These are phyloP conservation scores for Neurospora discreta DNA, from an alignment of 495 filamentous ascomycete species.

Conservation along the genomic window DNA sequence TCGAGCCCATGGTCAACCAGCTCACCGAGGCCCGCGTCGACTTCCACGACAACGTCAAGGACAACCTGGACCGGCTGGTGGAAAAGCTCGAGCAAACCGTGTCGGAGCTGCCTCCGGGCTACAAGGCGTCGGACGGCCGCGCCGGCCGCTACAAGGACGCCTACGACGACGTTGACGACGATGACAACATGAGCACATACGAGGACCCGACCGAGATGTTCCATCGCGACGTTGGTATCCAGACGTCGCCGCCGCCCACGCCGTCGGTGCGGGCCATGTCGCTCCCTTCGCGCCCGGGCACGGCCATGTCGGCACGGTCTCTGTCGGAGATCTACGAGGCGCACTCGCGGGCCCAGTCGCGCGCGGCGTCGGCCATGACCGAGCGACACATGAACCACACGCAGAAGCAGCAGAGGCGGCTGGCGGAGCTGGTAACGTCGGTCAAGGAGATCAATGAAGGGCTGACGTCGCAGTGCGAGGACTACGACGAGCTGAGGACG, in stretches of 20 bases:
- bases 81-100: slow-evolving; percentile 59
- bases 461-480: slow-evolving; percentile 27
- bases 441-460: slow-evolving; percentile 42
- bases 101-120: slow-evolving; percentile 39
- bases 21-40: slow-evolving; percentile 72
- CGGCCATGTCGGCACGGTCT: slow-evolving; percentile 12
- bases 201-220: slow-evolving; percentile 74
- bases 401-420: slow-evolving; percentile 16
- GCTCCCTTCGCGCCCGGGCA: background rate
- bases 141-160: background rate
- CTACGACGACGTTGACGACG: background rate
- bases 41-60: slow-evolving; percentile 54
- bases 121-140: slow-evolving; percentile 13
- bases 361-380: slow-evolving; percentile 30
- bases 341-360: slow-evolving; percentile 23
- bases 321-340: slow-evolving; percentile 14
- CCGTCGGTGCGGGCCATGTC: slow-evolving; percentile 7
- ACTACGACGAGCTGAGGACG: slow-evolving; percentile 26
- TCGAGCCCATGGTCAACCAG: slow-evolving; percentile 70
- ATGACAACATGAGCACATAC: slow-evolving; percentile 32
- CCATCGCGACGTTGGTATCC: slow-evolving; percentile 79
- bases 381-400: background rate
- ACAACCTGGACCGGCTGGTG: slow-evolving; percentile 59
- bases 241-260: slow-evolving; percentile 53
- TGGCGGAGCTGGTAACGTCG: slow-evolving; percentile 31